Evolutionary conservation across 768 basidiomycete genomes (phyloP), one percentile per base, ranked within the genome.

Genomic region (Xerocomellus intermedius): DNA sequence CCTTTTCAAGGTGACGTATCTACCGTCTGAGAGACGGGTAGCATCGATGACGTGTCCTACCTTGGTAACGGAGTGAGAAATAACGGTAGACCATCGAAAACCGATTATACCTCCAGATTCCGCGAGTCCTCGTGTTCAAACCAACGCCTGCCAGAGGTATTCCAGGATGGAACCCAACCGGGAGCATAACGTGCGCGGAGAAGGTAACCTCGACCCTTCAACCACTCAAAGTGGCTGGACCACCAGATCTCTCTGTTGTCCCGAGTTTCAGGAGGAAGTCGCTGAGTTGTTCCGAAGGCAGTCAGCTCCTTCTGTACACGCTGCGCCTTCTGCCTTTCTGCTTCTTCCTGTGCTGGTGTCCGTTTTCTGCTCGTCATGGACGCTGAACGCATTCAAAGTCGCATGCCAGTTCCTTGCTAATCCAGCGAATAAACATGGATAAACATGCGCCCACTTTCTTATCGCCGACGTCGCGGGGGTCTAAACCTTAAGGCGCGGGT

Each of bases 1-100:
- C 24, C 44, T 44, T 30, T 76, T 77, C 21, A 78, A 49, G 12
- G 63, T 48, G 4, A 78, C 70, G 5, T 37, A 56, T 13, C 42
- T 51, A 19, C 64, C 62, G 43, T 76, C 71, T 5, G 30, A 38
- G 2, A 62, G 17, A 2, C 73, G 64, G 1, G 61, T 59, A 0
- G 72, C 74, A 52, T 74, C 74, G 17, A 70, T 50, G 4, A 61
- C n/a, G 14, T 32, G 49, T 1, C 22, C 54, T 17, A 21, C 19
- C 54, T 44, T 22, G 9, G 39, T 21, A 10, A 39, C 44, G 35
- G 2, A 42, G n/a, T 46, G 54, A 37, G 14, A 39, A 42, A 28
- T 21, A 41, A 14, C 10, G 17, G 35, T 9, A 8, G 13, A 33
- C 8, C 24, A 17, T 5, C 28, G 19, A 36, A 54, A 35, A 13